These are phyloP conservation scores for Urtica urens DNA, from an alignment of 306 rosid species.

Conservation along the genomic window DNA sequence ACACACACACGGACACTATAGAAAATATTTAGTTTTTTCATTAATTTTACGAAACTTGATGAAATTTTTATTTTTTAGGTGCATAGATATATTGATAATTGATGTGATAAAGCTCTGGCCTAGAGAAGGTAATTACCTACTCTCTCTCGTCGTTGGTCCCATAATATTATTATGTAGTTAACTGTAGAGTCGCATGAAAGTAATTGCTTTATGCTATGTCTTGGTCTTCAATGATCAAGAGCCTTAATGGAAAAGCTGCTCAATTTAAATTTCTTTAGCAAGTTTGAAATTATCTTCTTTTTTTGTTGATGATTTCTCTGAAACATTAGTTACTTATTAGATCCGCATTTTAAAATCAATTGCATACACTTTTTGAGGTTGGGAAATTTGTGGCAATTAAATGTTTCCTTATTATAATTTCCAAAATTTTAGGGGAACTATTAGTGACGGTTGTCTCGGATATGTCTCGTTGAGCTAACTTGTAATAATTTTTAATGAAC, in stretches of 20 bases:
- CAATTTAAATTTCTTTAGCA: not conserved
- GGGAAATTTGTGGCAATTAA: too few relatives aligned
- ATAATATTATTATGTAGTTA: not conserved
- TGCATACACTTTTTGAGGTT: too few relatives aligned
- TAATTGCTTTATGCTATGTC: not conserved
- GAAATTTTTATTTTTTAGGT: not conserved
- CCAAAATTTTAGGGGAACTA: too few relatives aligned
- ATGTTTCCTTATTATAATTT: too few relatives aligned
- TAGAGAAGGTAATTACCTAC: slow-evolving; percentile 15
- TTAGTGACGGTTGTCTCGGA: too few relatives aligned
- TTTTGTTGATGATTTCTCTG: not conserved
- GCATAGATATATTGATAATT: not conserved
- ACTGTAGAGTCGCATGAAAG: slow-evolving; percentile 21
- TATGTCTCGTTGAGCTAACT: too few relatives aligned
- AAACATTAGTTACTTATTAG: slow-evolving; percentile 2
- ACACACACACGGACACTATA: too few relatives aligned
- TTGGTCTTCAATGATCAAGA: too few relatives aligned
- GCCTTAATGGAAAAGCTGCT: not conserved
- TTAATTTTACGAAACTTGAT: not conserved
- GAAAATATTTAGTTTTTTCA: too few relatives aligned
- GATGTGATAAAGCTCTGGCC: slow-evolving; percentile 5
- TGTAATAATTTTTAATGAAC: too few relatives aligned
- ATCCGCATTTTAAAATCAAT: not conserved
- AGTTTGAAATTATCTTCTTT: not conserved
- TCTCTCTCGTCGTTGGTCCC: not conserved